These are phyloP conservation scores for Pestalotiopsis sp. DNA, from an alignment of 2,329 filamentous ascomycete species.

Conservation along the genomic window DNA sequence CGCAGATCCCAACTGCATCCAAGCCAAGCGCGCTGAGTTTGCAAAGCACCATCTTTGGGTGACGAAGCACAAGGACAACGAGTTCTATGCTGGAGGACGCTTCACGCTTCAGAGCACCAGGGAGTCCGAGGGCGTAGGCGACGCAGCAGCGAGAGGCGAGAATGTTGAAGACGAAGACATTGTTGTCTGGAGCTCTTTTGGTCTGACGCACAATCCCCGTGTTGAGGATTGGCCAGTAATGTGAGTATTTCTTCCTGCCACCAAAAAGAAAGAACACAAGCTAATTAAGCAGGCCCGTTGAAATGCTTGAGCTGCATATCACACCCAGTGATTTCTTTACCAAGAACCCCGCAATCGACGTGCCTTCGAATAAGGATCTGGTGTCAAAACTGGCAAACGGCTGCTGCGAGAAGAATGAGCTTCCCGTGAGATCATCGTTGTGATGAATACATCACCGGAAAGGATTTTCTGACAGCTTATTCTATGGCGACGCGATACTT, in stretches of 20 bases:
- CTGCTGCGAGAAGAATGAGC: conserved; percentile 3
- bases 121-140: conserved; percentile 21
- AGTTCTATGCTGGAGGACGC: conserved; percentile 31
- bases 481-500: neutral
- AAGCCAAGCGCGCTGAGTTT: conserved; percentile 29
- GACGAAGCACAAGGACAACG: conserved; percentile 29
- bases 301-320: conserved; percentile 24
- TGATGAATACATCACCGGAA: neutral
- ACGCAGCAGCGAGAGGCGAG: conserved; percentile 42
- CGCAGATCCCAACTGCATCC: conserved; percentile 25
- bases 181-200: conserved; percentile 55
- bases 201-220: conserved; percentile 50
- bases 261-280: neutral
- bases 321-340: conserved; percentile 27
- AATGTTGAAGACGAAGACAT: conserved; percentile 49
- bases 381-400: conserved; percentile 2
- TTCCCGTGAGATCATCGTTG: neutral
- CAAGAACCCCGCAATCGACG: conserved; percentile 27
- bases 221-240: conserved; percentile 55
- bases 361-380: conserved; percentile 19
- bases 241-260: conserved; percentile 48
- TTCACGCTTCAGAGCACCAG: conserved; percentile 37
- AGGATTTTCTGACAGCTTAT: too few species aligned
- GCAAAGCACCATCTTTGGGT: conserved; percentile 32
- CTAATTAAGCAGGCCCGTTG: conserved; percentile 22